Conservation (phyloP, 257 asterid genomes). For the Solanum chaucha region DNA sequence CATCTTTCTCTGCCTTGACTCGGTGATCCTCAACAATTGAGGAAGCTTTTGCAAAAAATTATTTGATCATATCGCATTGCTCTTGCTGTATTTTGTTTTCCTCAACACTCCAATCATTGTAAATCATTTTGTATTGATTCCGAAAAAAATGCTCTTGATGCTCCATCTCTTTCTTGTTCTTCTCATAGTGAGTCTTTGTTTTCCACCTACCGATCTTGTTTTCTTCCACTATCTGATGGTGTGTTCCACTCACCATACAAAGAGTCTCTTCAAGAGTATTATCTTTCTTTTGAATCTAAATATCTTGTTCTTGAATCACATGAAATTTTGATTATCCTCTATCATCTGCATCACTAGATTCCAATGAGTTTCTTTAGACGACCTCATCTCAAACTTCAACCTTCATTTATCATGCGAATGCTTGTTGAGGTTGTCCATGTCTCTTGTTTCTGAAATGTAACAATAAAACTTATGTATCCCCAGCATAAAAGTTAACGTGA, state of each 20-base stretch:
- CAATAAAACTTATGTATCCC: background rate
- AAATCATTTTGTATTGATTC: background rate
- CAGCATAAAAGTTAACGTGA: background rate
- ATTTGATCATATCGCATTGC: background rate
- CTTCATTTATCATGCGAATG: background rate
- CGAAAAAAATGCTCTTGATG: background rate
- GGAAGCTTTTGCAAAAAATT: background rate
- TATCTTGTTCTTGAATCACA: slow-evolving; percentile 1
- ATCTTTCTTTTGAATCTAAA: background rate
- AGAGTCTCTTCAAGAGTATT: background rate
- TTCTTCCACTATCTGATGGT: background rate
- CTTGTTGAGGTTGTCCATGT: background rate
- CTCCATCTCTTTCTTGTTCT: background rate
- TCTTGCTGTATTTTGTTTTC: background rate
- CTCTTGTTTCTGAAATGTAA: background rate
- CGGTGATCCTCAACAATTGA: background rate
- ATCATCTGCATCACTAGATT: background rate
- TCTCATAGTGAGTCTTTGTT: background rate
- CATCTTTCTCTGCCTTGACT: background rate
- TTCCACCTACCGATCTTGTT: background rate
- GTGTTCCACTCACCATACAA: background rate
- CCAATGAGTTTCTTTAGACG: background rate
- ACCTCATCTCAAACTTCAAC: background rate
- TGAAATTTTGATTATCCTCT: background rate
- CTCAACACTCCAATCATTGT: background rate